Evolutionary conservation across 305 asterid genomes (phyloP).

Genomic region (Fraxinus ornus): DNA sequence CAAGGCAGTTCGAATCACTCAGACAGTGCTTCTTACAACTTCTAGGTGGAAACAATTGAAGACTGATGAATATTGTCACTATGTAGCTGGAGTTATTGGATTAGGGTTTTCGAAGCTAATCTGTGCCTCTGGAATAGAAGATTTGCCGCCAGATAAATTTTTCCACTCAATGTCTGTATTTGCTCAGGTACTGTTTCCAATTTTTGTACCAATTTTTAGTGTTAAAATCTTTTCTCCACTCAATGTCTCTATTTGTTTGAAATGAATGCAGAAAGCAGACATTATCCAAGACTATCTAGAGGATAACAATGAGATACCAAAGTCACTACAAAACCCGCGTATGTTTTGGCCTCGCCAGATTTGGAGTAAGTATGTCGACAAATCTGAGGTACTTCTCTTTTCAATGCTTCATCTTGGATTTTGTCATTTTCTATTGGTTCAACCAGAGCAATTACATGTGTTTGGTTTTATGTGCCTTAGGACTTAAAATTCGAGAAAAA

Average conservation of each 20-base stretch:
- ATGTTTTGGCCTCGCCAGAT: conserved; percentile 99
- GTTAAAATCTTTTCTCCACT: not conserved
- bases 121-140: conserved; percentile 47
- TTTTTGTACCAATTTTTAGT: not conserved
- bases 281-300: conserved; percentile 91
- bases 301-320: conserved; percentile 93
- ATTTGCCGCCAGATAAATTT: conserved; percentile 41
- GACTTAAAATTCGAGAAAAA: conserved; percentile 82
- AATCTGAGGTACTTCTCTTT: conserved; percentile 71
- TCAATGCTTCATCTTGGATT: not conserved
- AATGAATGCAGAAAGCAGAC: conserved; percentile 68
- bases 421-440: too few species aligned
- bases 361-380: conserved; percentile 87
- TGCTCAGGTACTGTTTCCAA: conserved; percentile 36
- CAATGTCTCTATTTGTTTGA: not conserved
- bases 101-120: conserved; percentile 52
- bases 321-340: conserved; percentile 44
- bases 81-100: conserved; percentile 54
- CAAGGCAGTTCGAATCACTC: not conserved
- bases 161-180: conserved; percentile 52
- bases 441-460: not conserved
- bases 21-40: not conserved
- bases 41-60: conserved; percentile 46
- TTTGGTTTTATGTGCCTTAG: conserved; percentile 38
- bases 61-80: conserved; percentile 59